Conservation (phyloP, 441 rosid species). For the Euphorbia schlechtendalii region DNA sequence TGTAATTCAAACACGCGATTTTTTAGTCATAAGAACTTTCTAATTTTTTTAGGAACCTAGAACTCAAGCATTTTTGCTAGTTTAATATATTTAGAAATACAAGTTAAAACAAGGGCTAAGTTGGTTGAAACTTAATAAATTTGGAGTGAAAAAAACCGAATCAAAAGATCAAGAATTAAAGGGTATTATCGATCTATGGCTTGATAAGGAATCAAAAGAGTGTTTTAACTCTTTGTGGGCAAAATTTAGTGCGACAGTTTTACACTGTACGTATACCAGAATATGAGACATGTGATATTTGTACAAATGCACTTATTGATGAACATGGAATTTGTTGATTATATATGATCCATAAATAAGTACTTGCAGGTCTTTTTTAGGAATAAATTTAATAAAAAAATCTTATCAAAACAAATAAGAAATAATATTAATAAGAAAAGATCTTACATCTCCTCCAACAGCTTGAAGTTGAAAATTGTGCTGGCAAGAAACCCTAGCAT, state of each 20-base stretch:
- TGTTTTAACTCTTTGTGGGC: too few relatives aligned
- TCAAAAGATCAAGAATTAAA: too few relatives aligned
- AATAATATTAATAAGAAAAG: background rate
- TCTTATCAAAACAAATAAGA: background rate
- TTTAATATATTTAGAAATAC: too few relatives aligned
- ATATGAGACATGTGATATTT: background rate
- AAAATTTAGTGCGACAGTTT: background rate
- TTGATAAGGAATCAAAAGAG: too few relatives aligned
- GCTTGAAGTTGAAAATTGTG: conserved; percentile 68
- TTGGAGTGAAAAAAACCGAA: too few relatives aligned
- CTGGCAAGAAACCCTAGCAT: conserved; percentile 86
- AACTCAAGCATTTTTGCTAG: too few relatives aligned
- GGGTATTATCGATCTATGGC: too few relatives aligned
- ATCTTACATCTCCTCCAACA: conserved; percentile 59
- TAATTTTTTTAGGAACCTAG: too few relatives aligned
- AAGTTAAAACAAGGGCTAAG: too few relatives aligned
- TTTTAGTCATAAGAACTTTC: too few relatives aligned
- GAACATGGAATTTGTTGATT: background rate
- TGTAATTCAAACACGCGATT: too few relatives aligned
- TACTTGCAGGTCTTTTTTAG: background rate
- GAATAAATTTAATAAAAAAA: background rate
- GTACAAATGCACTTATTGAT: background rate
- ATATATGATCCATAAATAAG: background rate
- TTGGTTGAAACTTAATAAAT: too few relatives aligned
- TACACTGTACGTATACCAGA: background rate